phyloP scores from a whole-genome alignment of 2,329 filamentous ascomycete genomes.

The Sphaerulina vaccinii region DNA sequence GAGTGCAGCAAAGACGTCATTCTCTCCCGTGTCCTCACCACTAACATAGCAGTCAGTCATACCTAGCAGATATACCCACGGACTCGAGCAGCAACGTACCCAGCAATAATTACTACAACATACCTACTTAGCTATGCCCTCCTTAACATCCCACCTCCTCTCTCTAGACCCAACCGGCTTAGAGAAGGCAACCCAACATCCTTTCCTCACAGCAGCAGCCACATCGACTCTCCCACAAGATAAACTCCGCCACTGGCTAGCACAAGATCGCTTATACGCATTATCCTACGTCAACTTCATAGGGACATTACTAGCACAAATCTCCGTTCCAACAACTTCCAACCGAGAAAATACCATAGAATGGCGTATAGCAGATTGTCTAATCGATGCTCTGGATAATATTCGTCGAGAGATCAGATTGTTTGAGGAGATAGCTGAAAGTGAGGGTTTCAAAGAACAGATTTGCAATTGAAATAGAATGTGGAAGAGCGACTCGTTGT shows the following conservation, averaged over 20 bases:
- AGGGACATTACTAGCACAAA: constrained; percentile 60
- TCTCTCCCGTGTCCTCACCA: too few relatives aligned
- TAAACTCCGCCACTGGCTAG: constrained; percentile 64
- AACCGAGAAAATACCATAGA: constrained; percentile 49
- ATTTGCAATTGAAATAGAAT: constrained; percentile 42
- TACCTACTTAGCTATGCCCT: constrained; percentile 37
- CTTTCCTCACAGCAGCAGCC: constrained; percentile 65
- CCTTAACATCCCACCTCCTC: constrained; percentile 60
- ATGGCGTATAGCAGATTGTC: constrained; percentile 59
- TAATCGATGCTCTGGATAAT: constrained; percentile 64
- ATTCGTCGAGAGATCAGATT: constrained; percentile 65
- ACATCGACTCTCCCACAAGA: constrained; percentile 59
- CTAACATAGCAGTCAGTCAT: too few relatives aligned
- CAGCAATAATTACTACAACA: not conserved
- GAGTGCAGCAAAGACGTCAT: not conserved
- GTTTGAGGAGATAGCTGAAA: constrained; percentile 62
- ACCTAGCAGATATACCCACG: too few relatives aligned
- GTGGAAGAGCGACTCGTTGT: constrained; percentile 38
- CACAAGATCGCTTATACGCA: constrained; percentile 70
- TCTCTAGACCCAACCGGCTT: constrained; percentile 49
- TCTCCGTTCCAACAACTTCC: constrained; percentile 50
- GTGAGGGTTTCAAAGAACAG: constrained; percentile 43
- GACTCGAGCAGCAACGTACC: too few relatives aligned
- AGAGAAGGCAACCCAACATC: constrained; percentile 61
- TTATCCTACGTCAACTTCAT: constrained; percentile 68